A percentile compares a stretch with the other conserved stretches of the same genome.
Conservation (phyloP, 257 asterid species). For the Petunia secreta region DNA sequence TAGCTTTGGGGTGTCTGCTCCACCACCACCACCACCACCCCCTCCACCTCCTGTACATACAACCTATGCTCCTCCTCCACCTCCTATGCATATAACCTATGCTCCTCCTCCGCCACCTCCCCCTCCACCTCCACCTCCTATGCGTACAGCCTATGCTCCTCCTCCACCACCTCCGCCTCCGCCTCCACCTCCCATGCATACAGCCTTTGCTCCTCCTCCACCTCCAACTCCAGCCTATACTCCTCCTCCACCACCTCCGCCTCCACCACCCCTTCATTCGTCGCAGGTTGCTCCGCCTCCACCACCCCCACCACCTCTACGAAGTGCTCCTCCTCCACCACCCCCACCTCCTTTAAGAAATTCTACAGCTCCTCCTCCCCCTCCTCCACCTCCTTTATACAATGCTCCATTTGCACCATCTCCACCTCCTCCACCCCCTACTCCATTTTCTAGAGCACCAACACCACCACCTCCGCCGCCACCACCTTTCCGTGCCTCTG, state of each 20-base stretch:
- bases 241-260: conserved; percentile 37
- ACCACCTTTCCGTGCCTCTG: conserved; percentile 45
- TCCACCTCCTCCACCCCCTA: conserved; percentile 61
- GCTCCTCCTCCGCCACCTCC: conserved; percentile 41
- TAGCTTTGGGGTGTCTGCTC: conserved; percentile 1
- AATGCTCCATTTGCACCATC: conserved; percentile 42
- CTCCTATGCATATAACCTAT: conserved; percentile 34
- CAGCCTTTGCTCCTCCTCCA: conserved; percentile 40
- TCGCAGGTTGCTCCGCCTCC: conserved; percentile 29
- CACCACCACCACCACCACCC: conserved; percentile 36
- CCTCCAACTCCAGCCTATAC: conserved; percentile 28
- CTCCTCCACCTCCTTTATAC: conserved; percentile 35
- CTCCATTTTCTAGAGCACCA: conserved; percentile 37
- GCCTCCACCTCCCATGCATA: conserved; percentile 41
- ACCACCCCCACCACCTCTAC: conserved; percentile 34
- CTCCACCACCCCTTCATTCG: conserved; percentile 37
- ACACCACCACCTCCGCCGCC: conserved; percentile 63
- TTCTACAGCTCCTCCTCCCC: conserved; percentile 38
- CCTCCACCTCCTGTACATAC: conserved; percentile 32
- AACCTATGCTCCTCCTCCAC: conserved; percentile 29
- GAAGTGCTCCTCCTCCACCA: conserved; percentile 29
- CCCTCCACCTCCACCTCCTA: conserved; percentile 46
- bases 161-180: conserved; percentile 38
- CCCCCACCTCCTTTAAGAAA: conserved; percentile 31
- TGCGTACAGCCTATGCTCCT: not conserved